These are phyloP conservation scores for Adansonia madagascariensis DNA, from an alignment of 441 rosid genomes.

Conservation along the genomic window DNA sequence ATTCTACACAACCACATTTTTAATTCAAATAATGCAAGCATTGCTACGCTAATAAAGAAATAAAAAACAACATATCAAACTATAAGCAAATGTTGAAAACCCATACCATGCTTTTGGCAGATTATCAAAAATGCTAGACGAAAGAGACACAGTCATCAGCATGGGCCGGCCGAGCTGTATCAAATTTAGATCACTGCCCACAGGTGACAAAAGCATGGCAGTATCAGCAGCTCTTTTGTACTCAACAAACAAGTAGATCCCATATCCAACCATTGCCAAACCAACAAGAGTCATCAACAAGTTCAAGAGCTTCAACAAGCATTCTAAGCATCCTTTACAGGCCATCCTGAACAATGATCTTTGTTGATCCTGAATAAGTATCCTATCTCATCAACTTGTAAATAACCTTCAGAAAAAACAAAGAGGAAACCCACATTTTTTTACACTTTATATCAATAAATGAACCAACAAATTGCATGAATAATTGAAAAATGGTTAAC, in stretches of 20 bases:
- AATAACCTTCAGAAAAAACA: slow-evolving; percentile 31
- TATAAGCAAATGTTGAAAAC: slow-evolving; percentile 6
- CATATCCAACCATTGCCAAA: slow-evolving; percentile 92
- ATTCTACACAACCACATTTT: not conserved
- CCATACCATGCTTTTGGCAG: slow-evolving; percentile 90
- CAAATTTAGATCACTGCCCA: slow-evolving; percentile 36
- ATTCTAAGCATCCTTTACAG: slow-evolving; percentile 79
- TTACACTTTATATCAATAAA: not conserved
- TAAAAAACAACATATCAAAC: slow-evolving; percentile 1
- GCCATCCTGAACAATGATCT: slow-evolving; percentile 52
- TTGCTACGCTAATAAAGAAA: slow-evolving; percentile 3
- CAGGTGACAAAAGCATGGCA: slow-evolving; percentile 35
- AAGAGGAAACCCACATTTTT: slow-evolving; percentile 8
- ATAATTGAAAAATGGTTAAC: not conserved
- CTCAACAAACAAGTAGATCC: slow-evolving; percentile 92
- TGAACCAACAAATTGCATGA: not conserved
- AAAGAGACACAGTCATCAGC: slow-evolving; percentile 69
- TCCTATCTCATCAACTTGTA: slow-evolving; percentile 39
- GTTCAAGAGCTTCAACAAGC: slow-evolving; percentile 84
- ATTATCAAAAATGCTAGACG: slow-evolving; percentile 54
- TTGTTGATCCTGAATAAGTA: slow-evolving; percentile 22
- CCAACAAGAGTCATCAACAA: slow-evolving; percentile 83
- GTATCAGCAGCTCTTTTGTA: slow-evolving; percentile 51
- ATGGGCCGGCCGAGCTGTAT: slow-evolving; percentile 85
- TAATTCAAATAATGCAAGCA: slow-evolving; percentile 12